Base-by-base conservation (phyloP, 257 asterid genomes). In the Petrea volubilis region DNA sequence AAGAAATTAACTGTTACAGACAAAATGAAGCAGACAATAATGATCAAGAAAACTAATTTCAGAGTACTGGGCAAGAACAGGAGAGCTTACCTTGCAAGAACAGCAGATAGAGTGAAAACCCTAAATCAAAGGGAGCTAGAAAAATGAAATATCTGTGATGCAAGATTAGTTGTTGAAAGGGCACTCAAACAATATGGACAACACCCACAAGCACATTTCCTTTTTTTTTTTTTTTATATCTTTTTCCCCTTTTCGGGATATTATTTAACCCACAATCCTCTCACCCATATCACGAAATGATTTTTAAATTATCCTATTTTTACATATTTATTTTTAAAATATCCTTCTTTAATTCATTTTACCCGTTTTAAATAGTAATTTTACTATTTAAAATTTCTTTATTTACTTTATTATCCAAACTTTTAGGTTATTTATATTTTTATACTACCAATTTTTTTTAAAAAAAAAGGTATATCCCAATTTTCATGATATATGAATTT, bases 71-170 rank as follows among this genome's bases (percentile, higher is more conserved):
- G 24, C 41, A 15, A 20, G 23, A 65, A 66, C 44, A 2, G 25
- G 49, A 25, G 43, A 64, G 67, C 78, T 75, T 61, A 60, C 73
- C 25, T 15, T 34, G 57, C 3, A 58, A 33, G 14, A 38, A 57
- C 24, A 52, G 55, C 7, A 49, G 59, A 76, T 49, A 74, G 59
- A 56, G 77, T 74, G 78, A 75, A 77, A 83, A 77, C 85, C 88
- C 86, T 77, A 75, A 81, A 78, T 78, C 79, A 80, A 60, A 73
- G 20, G 24, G 5, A 24, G 49, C 28, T 44, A 31, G 56, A 29
- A 68, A 61, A 33, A 41, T 44, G 67, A 79, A 77, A 74, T 76
- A 74, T 78, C 62, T 33, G 66, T 25, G 79, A 68, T 52, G 68
- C 60, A 69, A 71, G 77, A 78, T 44, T 49, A 75, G 82, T 67